phyloP scores from a whole-genome alignment of 495 filamentous ascomycete genomes.

The Aspergillus nidulans region DNA sequence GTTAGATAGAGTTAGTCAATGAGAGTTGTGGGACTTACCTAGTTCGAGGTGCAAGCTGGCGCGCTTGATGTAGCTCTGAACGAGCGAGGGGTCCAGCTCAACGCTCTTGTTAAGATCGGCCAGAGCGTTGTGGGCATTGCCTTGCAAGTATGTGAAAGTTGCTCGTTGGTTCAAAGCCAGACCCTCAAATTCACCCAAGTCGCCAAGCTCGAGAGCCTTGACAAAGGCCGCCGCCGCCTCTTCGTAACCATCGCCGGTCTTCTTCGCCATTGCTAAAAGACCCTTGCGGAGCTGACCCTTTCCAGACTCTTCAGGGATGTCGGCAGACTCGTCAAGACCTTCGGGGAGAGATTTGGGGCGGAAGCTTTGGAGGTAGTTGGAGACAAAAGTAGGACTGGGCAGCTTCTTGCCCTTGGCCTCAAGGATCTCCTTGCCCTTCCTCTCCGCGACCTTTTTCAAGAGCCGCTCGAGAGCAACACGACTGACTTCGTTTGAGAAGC shows the following conservation, averaged over 20 bases:
- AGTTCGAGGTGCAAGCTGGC: constrained; percentile 97
- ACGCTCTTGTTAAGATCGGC: constrained; percentile 85
- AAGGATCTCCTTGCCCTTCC: constrained; percentile 84
- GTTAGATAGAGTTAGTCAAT: constrained; percentile 8
- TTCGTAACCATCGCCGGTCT: constrained; percentile 85
- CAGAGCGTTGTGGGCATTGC: constrained; percentile 78
- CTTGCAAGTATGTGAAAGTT: constrained; percentile 88
- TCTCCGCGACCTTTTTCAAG: constrained; percentile 94
- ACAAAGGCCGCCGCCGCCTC: constrained; percentile 82
- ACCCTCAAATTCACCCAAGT: constrained; percentile 75
- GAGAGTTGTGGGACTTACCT: constrained; percentile 49
- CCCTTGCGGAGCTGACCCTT: constrained; percentile 81
- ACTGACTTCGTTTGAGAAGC: constrained; percentile 83
- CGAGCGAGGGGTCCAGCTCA: constrained; percentile 78
- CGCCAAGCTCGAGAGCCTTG: constrained; percentile 74
- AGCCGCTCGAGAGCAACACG: constrained; percentile 87
- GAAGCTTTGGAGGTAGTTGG: constrained; percentile 99
- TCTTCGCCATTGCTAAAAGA: constrained; percentile 71
- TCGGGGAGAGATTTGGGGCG: constrained; percentile 69
- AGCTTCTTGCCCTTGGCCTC: constrained; percentile 74
- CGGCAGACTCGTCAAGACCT: constrained; percentile 74
- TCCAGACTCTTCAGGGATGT: constrained; percentile 72
- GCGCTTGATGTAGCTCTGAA: constrained; percentile 97
- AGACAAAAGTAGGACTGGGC: constrained; percentile 91
- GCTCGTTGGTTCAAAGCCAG: constrained; percentile 94